Conservation (phyloP, 1,284 basidiomycete species). For the Microbotryomycetes sp. region DNA sequence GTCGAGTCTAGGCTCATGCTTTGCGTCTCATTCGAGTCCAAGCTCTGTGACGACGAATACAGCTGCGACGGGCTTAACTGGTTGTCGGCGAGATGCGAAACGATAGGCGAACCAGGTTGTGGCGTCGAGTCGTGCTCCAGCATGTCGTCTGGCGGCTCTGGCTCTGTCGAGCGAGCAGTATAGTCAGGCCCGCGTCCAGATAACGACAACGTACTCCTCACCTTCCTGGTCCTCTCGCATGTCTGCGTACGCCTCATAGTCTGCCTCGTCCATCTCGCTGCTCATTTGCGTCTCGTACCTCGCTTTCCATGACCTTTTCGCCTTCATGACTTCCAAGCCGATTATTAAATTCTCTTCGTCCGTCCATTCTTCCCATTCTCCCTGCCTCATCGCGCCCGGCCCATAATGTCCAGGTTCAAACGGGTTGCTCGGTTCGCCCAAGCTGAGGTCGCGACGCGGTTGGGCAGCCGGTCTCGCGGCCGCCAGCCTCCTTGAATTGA, state of each 20-base stretch:
- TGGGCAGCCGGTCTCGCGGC: neutral
- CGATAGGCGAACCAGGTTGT: neutral
- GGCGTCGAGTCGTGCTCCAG: neutral
- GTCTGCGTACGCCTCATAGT: too few species aligned
- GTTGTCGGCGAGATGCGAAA: neutral
- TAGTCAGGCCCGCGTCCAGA: neutral
- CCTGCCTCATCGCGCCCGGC: neutral
- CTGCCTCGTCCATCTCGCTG: neutral
- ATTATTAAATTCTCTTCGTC: slow-evolving; percentile 4
- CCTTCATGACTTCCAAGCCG: slow-evolving; percentile 10
- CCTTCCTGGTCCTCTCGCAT: too few species aligned
- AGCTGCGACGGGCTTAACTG: neutral
- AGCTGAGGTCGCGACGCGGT: neutral
- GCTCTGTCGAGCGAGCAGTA: neutral
- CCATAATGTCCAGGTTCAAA: slow-evolving; percentile 12
- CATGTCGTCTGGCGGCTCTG: neutral
- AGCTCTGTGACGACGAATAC: too few species aligned
- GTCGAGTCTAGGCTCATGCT: neutral
- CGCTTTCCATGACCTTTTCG: slow-evolving; percentile 4
- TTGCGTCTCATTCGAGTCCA: neutral
- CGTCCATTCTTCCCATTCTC: slow-evolving; percentile 21
- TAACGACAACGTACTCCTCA: too few species aligned
- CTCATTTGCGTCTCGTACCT: neutral
- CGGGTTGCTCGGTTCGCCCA: neutral
- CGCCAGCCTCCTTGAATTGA: neutral